Percentiles rank a stretch among this genome's conserved stretches.
Conservation (phyloP, 306 rosid genomes). For the Vigna mungo region DNA sequence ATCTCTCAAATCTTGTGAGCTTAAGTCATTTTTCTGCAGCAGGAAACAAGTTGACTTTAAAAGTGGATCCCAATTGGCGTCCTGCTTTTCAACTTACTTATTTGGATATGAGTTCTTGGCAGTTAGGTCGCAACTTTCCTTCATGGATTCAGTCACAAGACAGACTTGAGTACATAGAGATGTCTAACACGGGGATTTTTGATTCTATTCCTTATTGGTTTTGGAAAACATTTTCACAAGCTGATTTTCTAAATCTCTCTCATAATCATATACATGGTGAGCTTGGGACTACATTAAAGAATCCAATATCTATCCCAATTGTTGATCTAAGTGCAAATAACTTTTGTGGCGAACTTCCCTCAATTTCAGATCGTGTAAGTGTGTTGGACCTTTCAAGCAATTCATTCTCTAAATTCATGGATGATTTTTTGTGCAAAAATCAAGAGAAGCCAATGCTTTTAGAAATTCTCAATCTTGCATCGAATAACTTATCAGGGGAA, state of each 20-base stretch:
- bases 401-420: not conserved
- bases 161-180: not conserved
- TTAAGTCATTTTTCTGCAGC: not conserved
- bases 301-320: fast-evolving
- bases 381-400: conserved; percentile 36
- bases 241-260: not conserved
- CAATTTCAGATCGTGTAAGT: not conserved
- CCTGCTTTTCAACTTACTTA: not conserved
- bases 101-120: not conserved
- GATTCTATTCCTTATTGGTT: conserved; percentile 12
- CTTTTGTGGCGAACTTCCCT: not conserved
- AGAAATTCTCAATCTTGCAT: conserved; percentile 22
- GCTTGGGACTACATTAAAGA: not conserved
- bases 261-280: conserved; percentile 22
- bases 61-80: conserved; percentile 31
- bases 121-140: conserved; percentile 34
- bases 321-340: conserved; percentile 33
- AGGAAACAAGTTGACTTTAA: conserved; percentile 10
- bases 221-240: too few relatives aligned
- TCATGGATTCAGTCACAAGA: conserved; percentile 37
- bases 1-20: not conserved
- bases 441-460: not conserved
- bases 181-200: conserved; percentile 22
- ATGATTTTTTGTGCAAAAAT: not conserved
- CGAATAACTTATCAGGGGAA: conserved; percentile 37